Conservation (phyloP, 1,284 basidiomycete genomes). For the Cryptococcus sp. region DNA sequence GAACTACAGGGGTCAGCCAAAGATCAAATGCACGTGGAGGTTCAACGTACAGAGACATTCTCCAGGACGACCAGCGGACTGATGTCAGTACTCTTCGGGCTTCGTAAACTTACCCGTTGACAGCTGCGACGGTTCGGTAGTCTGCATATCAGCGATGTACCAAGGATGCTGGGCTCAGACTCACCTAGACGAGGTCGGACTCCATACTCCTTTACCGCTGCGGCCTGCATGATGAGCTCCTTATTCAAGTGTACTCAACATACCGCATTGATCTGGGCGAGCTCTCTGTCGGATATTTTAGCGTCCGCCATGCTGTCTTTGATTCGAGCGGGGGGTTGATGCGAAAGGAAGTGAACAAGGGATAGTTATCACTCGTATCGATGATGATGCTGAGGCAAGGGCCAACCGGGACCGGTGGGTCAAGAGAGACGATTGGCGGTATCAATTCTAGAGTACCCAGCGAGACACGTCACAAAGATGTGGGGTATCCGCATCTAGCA, state of each 20-base stretch:
- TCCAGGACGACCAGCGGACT: constrained; percentile 94
- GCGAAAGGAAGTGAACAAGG: background rate
- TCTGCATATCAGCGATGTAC: constrained; percentile 53
- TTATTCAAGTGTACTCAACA: constrained; percentile 17
- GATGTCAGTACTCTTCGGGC: constrained; percentile 10
- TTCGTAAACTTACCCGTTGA: constrained; percentile 80
- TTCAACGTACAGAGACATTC: constrained; percentile 79
- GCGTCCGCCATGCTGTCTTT: constrained; percentile 19
- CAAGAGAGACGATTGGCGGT: background rate
- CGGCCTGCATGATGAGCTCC: constrained; percentile 24
- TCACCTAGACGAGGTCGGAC: constrained; percentile 80
- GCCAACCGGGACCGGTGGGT: no score
- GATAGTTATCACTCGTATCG: background rate
- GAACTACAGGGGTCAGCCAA: constrained; percentile 55
- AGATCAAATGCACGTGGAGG: background rate
- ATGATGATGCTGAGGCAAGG: background rate
- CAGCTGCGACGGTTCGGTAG: constrained; percentile 91
- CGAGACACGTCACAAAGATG: no score
- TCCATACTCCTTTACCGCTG: constrained; percentile 50
- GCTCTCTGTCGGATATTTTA: constrained; percentile 49
- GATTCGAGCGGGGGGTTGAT: background rate
- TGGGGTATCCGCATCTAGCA: no score
- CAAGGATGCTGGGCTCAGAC: constrained; percentile 22
- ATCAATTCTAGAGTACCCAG: background rate
- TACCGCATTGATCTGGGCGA: constrained; percentile 47